Base-by-base conservation (phyloP, 441 rosid species). In the Erysimum pusillum region DNA sequence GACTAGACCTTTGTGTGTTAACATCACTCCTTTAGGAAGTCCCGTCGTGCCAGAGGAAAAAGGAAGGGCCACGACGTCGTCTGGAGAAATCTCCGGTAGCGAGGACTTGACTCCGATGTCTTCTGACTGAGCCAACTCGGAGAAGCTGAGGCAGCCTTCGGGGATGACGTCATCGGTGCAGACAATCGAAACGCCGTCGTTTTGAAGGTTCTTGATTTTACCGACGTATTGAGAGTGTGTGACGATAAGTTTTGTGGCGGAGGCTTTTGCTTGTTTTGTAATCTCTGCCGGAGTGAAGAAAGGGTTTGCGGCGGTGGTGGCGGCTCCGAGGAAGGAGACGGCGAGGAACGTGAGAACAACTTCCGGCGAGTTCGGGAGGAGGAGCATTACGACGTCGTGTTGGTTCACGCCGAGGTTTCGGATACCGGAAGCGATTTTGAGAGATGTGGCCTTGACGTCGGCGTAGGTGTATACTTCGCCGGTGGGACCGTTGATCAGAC, bases 21-120 rank as follows among this genome's bases (percentile, higher is more conserved):
- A 49, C 89, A 87, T 87, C 80, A 87, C 91, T 58, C 91, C 91
- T 67, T 87, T 87, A 0, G 91, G 91, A 0, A 87, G 20, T n/a
- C 91, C 91, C 4, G 89, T 87, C 2, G 91, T 87, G 3, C 89
- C 90, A 0, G 91, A 85, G 10, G 91, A 87, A 67, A 77, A 87
- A 15, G 87, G 91, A 1, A 87, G 72, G 9, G 91, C 87, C 18
- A 87, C 91, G 31, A 84, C 84, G 36, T 87, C 89, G 28, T 87
- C 78, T 0, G 86, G 76, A 0, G 51, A 35, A 13, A 87, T 71
- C 13, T 84, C 68, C n/a, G 39, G 13, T 25, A 25, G 28, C 28
- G 28, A 25, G 28, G n/a, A n/a, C n/a, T n/a, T n/a, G n/a, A n/a
- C 44, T 44, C 60, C 20, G 11, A 4, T 0, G 64, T 69, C 67